Evolutionary conservation across 2,329 filamentous ascomycete genomes (phyloP), one percentile per base, ranked within the genome.

Genomic region (Scedosporium minutisporum): DNA sequence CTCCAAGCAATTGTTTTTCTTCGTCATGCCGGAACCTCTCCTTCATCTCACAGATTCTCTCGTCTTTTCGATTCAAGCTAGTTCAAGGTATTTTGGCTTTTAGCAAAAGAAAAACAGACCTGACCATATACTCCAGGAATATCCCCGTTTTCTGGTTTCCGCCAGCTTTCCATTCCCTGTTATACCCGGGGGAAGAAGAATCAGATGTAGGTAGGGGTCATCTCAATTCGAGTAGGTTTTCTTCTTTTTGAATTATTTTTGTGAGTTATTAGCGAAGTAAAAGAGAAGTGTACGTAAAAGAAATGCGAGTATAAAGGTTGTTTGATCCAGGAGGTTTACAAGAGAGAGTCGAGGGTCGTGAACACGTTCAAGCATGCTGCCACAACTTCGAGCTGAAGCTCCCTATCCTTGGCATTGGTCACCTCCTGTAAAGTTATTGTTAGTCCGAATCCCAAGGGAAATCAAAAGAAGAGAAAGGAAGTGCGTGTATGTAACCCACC

Each of bases 281-380:
- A 48, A 21, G 44, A 21, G 10, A 21, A 4, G 44, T 14, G 44
- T n/a, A 18, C n/a, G 33, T 53, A 58, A 63, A 48, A 57, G 5
- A n/a, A 55, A 33, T 51, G 33, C 16, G 57, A 42, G 58, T 44
- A 23, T 6, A 42, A 29, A 46, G 21, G 41, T 23, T 16, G 44
- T 38, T 59, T 58, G 25, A 44, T 38, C 10, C 18, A 23, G 48
- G 16, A 46, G 42, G 61, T 65, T 78, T 84, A 99, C 74, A 99
- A 87, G 65, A 99, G 82, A 60, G 95, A 97, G 79, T 99, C 95
- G 71, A 99, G 89, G 73, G 93, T 87, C 67, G 95, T 99, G 76
- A 99, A 99, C 71, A 99, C 95, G 78, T 90, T 96, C 75, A 99
- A 79, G 76, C 95, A 97, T 68, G 95, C 95, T 61, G 95, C 93